These are phyloP conservation scores for Anisodus tanguticus DNA, from an alignment of 257 asterid species.

Conservation along the genomic window DNA sequence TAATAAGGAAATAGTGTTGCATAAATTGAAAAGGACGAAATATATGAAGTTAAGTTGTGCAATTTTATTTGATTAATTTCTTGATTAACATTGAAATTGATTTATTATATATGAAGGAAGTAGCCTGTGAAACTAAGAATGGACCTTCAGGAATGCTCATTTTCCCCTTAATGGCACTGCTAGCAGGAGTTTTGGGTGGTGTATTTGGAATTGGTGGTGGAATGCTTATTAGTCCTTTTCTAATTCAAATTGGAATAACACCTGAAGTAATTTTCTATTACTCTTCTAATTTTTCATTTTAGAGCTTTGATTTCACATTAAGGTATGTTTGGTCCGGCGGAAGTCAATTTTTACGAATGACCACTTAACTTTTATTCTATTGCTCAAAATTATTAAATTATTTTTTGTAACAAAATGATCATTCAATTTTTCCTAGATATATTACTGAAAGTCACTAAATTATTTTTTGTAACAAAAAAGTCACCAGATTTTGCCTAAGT, in stretches of 20 bases:
- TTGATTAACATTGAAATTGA: neutral
- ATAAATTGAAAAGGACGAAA: neutral
- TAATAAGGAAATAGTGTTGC: neutral
- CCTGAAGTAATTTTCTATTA: slow-evolving; percentile 65
- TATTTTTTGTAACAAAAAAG: neutral
- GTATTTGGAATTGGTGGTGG: slow-evolving; percentile 96
- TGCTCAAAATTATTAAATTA: neutral
- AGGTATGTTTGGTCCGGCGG: fast-evolving
- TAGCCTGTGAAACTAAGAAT: slow-evolving; percentile 31
- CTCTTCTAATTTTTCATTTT: neutral
- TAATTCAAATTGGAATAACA: slow-evolving; percentile 73
- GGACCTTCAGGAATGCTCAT: slow-evolving; percentile 38
- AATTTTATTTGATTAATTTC: neutral
- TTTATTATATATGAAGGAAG: slow-evolving; percentile 44
- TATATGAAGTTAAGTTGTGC: neutral
- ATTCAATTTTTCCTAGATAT: neutral
- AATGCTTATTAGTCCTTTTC: slow-evolving; percentile 87
- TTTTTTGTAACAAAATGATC: neutral
- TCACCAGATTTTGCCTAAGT: neutral
- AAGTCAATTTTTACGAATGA: neutral
- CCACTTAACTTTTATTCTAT: neutral
- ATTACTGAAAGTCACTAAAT: neutral
- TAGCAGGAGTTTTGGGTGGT: slow-evolving; percentile 87
- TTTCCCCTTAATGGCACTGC: slow-evolving; percentile 76
- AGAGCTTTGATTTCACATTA: neutral